phyloP scores from a whole-genome alignment of 345 rosid species.

The Eucalyptus sp. region DNA sequence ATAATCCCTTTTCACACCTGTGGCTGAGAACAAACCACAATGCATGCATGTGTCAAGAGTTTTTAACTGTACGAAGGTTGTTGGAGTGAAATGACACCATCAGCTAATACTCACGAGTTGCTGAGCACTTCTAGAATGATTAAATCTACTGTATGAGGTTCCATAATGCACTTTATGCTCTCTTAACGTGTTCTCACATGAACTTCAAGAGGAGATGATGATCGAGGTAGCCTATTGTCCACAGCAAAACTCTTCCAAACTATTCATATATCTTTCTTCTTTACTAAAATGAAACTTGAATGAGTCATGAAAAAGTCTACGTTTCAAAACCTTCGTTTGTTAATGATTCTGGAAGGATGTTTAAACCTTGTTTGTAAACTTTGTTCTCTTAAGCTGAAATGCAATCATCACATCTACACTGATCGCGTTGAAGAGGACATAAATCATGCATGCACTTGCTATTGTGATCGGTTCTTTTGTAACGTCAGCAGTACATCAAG shows the following conservation, averaged over 20 bases:
- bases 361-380: background rate
- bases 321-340: background rate
- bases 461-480: background rate
- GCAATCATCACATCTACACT: background rate
- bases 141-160: background rate
- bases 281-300: background rate
- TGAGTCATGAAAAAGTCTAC: background rate
- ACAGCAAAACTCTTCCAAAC: background rate
- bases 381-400: background rate
- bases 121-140: background rate
- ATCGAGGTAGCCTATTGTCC: background rate
- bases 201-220: background rate
- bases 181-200: background rate
- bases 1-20: background rate
- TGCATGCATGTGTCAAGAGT: background rate
- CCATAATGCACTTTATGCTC: background rate
- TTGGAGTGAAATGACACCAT: background rate
- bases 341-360: background rate
- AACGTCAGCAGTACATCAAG: background rate
- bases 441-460: background rate
- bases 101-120: background rate
- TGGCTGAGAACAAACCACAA: background rate
- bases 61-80: background rate
- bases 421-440: background rate
- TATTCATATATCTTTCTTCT: background rate